Percentiles rank a stretch among this genome's conserved stretches.
These are phyloP conservation scores for Quercus agrifolia DNA, from an alignment of 306 rosid genomes.

Conservation along the genomic window DNA sequence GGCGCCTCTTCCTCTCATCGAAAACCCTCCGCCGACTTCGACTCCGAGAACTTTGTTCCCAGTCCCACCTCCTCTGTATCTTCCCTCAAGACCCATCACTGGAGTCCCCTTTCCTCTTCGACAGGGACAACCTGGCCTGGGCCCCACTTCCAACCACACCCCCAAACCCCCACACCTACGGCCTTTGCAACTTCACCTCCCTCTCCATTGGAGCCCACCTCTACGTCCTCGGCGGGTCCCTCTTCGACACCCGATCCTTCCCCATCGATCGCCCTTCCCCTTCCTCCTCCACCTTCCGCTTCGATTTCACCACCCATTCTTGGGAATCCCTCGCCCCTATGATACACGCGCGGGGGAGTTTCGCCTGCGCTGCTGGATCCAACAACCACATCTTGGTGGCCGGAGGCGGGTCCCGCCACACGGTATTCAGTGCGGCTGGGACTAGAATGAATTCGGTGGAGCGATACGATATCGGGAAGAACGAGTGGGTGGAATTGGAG, in stretches of 20 bases:
- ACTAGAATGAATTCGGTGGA: constrained; percentile 66
- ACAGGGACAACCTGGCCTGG: constrained; percentile 65
- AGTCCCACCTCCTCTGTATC: constrained; percentile 59
- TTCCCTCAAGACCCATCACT: constrained; percentile 78
- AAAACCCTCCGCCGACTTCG: constrained; percentile 45
- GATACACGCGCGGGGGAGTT: constrained; percentile 78
- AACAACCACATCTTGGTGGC: constrained; percentile 57
- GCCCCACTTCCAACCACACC: constrained; percentile 76
- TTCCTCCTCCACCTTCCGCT: constrained; percentile 48
- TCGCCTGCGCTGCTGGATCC: constrained; percentile 54
- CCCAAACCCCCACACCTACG: constrained; percentile 68
- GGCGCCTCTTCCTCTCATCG: constrained; percentile 64
- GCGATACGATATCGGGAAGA: constrained; percentile 52
- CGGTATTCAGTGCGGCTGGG: constrained; percentile 67
- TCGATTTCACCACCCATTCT: constrained; percentile 33
- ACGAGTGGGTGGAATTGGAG: constrained; percentile 71
- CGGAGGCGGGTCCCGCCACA: constrained; percentile 83
- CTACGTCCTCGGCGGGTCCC: constrained; percentile 78
- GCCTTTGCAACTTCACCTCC: constrained; percentile 76
- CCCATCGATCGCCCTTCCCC: constrained; percentile 81
- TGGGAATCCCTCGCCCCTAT: constrained; percentile 70
- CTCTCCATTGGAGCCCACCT: constrained; percentile 52
- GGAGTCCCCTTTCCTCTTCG: constrained; percentile 66
- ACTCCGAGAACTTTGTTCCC: constrained; percentile 18
- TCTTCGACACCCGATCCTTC: constrained; percentile 81